These are phyloP conservation scores for Hymenochaete sp. DNA, from an alignment of 1,284 basidiomycete genomes.

Conservation along the genomic window DNA sequence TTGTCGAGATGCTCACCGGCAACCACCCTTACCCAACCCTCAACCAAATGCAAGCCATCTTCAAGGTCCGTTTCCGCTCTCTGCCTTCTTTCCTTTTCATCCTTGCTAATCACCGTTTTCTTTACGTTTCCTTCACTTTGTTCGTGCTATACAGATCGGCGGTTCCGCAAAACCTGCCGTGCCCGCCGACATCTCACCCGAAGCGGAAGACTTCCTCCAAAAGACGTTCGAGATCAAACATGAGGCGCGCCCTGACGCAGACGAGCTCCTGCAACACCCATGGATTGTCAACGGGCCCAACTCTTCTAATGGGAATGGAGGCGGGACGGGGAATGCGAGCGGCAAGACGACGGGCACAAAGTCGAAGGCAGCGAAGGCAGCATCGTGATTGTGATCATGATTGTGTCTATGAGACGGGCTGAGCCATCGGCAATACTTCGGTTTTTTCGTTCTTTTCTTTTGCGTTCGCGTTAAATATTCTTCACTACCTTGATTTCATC, in stretches of 20 bases:
- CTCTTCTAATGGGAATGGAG: neutral
- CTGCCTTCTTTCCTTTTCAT: neutral
- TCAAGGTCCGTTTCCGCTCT: conserved; percentile 78
- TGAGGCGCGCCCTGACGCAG: conserved; percentile 72
- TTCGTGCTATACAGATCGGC: conserved; percentile 58
- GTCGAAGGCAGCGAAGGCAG: conserved; percentile 14
- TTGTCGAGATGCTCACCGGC: conserved; percentile 98
- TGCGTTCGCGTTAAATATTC: too few species aligned
- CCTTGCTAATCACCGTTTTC: neutral
- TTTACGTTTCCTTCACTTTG: conserved; percentile 1
- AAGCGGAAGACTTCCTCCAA: conserved; percentile 78
- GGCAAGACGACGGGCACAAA: conserved; percentile 10
- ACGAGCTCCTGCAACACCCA: conserved; percentile 63
- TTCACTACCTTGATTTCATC: neutral
- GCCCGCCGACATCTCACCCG: conserved; percentile 80
- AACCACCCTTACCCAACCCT: conserved; percentile 96
- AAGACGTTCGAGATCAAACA: conserved; percentile 83
- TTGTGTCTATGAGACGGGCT: neutral
- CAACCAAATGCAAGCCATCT: conserved; percentile 99
- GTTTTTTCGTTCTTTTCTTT: neutral
- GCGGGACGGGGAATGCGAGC: neutral
- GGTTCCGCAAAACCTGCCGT: conserved; percentile 76
- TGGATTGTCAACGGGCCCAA: conserved; percentile 52
- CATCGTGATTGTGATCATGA: neutral
- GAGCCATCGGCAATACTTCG: neutral